A percentile compares a stretch with the other conserved stretches of the same genome.
phyloP scores from a whole-genome alignment of 768 basidiomycete genomes.

The Auriscalpium microsporum region DNA sequence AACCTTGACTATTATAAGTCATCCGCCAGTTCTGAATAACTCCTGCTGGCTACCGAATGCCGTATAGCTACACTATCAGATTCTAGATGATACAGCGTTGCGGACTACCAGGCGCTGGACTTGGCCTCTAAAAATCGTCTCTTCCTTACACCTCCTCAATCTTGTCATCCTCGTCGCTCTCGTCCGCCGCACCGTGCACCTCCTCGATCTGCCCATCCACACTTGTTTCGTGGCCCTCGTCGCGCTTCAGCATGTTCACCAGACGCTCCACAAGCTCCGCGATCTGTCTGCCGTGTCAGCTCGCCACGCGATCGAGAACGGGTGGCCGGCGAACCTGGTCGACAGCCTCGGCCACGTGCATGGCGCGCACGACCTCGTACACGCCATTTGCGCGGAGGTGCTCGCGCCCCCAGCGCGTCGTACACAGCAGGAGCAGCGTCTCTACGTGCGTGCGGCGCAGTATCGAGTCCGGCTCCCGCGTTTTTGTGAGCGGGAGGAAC shows the following conservation, averaged over 20 bases:
- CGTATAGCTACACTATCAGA: no score
- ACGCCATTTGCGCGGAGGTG: constrained; percentile 71
- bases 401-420: constrained; percentile 83
- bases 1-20: no score
- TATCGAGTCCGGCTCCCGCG: constrained; percentile 66
- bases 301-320: not conserved
- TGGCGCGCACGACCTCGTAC: constrained; percentile 74
- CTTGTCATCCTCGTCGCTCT: constrained; percentile 59
- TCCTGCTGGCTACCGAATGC: no score
- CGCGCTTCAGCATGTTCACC: constrained; percentile 77
- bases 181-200: constrained; percentile 20
- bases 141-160: constrained; percentile 60
- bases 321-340: constrained; percentile 50
- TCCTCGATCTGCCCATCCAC: constrained; percentile 26
- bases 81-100: no score
- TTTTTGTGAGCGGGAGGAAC: constrained; percentile 79
- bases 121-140: not conserved
- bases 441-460: constrained; percentile 84
- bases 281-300: constrained; percentile 39
- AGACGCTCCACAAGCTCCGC: constrained; percentile 82
- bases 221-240: constrained; percentile 49
- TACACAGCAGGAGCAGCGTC: constrained; percentile 79
- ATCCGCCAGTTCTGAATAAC: no score
- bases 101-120: no score
- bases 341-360: constrained; percentile 72